A percentile compares a stretch with the other conserved stretches of the same genome.
phyloP scores from a whole-genome alignment of 352 stramenopile species.

The Pythium rhizo-oryzae region DNA sequence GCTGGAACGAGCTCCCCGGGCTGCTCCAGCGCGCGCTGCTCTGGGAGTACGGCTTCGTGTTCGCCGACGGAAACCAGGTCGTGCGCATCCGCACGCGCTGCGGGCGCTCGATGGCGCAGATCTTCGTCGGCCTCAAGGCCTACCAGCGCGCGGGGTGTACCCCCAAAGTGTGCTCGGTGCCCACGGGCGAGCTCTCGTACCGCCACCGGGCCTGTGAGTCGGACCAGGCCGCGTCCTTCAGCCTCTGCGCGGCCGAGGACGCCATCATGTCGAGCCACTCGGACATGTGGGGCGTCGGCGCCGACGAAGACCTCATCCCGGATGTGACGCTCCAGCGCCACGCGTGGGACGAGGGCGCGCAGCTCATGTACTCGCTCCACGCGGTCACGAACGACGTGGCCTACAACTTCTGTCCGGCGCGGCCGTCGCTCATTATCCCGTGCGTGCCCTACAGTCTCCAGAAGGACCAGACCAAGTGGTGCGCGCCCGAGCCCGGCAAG shows the following conservation, averaged over 20 bases:
- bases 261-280: conserved; percentile 37
- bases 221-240: conserved; percentile 39
- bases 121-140: conserved; percentile 58
- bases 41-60: conserved; percentile 68
- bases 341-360: conserved; percentile 40
- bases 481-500: conserved; percentile 33
- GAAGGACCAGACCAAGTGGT: conserved; percentile 46
- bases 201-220: conserved; percentile 50
- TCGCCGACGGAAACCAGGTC: conserved; percentile 39
- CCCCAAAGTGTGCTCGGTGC: conserved; percentile 30
- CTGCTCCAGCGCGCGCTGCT: conserved; percentile 67
- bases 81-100: conserved; percentile 63
- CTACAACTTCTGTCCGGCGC: conserved; percentile 50
- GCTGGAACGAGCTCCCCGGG: conserved; percentile 51
- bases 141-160: conserved; percentile 57
- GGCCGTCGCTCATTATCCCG: conserved; percentile 60
- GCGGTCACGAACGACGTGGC: conserved; percentile 44
- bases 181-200: conserved; percentile 39
- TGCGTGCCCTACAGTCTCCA: conserved; percentile 45
- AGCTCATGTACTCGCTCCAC: conserved; percentile 66
- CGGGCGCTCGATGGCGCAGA: conserved; percentile 65
- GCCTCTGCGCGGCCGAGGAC: conserved; percentile 60
- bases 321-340: conserved; percentile 60
- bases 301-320: conserved; percentile 47
- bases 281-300: conserved; percentile 63